These are phyloP conservation scores for Thuja plicata DNA, from an alignment of 83 land plant genomes.

Conservation along the genomic window DNA sequence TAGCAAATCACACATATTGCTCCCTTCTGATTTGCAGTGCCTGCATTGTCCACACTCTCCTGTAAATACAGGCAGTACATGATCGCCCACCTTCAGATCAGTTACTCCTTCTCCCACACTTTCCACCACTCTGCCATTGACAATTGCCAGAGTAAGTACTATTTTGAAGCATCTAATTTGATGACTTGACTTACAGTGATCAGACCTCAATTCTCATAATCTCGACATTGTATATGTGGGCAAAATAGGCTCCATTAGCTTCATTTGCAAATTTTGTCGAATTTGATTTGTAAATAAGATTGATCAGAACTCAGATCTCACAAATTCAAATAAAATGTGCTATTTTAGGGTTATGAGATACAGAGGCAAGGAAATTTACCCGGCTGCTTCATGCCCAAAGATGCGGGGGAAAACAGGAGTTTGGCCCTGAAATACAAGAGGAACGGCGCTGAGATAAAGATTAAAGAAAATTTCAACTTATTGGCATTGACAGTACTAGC, in stretches of 20 bases:
- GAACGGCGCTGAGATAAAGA: neutral
- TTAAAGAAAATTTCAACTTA: neutral
- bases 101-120: slow-evolving; percentile 80
- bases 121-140: slow-evolving; percentile 52
- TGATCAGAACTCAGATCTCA: too few relatives aligned
- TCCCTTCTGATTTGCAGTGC: slow-evolving; percentile 73
- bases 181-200: too few relatives aligned
- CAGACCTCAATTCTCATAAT: too few relatives aligned
- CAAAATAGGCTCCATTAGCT: too few relatives aligned
- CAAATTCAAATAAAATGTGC: too few relatives aligned
- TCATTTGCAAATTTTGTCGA: too few relatives aligned
- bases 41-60: slow-evolving; percentile 70
- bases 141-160: neutral
- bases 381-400: slow-evolving; percentile 80
- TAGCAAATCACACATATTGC: slow-evolving; percentile 79
- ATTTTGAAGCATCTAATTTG: neutral
- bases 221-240: too few relatives aligned
- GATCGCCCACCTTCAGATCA: slow-evolving; percentile 63
- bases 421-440: slow-evolving; percentile 42
- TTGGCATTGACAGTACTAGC: neutral
- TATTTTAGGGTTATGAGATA: neutral
- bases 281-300: too few relatives aligned
- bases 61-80: slow-evolving; percentile 75
- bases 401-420: slow-evolving; percentile 69
- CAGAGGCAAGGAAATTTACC: slow-evolving; percentile 27